Evolutionary conservation across 495 filamentous ascomycete species (phyloP), one percentile per base, ranked within the genome.

Genomic region (Lasiosphaeria ovina): DNA sequence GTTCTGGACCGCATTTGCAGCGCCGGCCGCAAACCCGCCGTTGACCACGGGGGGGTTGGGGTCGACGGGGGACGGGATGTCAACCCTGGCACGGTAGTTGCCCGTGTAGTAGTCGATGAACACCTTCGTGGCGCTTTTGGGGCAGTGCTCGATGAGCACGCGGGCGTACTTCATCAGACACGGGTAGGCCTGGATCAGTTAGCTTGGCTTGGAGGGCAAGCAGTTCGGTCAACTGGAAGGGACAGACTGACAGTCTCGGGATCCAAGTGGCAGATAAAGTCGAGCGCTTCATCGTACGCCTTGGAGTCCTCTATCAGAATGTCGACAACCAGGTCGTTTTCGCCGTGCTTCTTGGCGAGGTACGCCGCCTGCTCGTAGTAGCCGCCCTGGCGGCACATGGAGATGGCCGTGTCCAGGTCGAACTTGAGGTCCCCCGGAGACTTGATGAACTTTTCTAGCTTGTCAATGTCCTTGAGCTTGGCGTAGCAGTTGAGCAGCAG

Each of bases 301-400:
- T 93, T 92, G 0, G 91, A 91, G 67, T 98, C 92, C 71, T 98
- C 94, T 47, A 98, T 93, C 55, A 98, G 70, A 45, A 98, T 96
- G 70, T 96, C 91, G 9, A 98, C 87, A 2, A 98, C 94, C 59
- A 97, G 81, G 36, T 96, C 92, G 66, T 94, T 90, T 68, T 98
- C 95, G 6, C 89, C 86, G 68, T 98, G 93, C 69, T 97, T 95
- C 57, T 91, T 90, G 10, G 94, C 93, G 51, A 98, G 82, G 68
- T 94, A 98, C 3, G 94, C 95, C 7, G 94, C 94, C 76, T 98
- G 94, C 62, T 97, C 91, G 69, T 87, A 93, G 71, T 98, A 98
- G n/a, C 95, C 92, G 31, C 92, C 95, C 76, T 98, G 94, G 16
- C 95, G 85, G 66, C 94, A 98, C 94, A 98, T 98, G 4, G 88